A percentile compares a stretch with the other conserved stretches of the same genome.
Conservation (phyloP, 768 basidiomycete species). For the Suillus bovinus region DNA sequence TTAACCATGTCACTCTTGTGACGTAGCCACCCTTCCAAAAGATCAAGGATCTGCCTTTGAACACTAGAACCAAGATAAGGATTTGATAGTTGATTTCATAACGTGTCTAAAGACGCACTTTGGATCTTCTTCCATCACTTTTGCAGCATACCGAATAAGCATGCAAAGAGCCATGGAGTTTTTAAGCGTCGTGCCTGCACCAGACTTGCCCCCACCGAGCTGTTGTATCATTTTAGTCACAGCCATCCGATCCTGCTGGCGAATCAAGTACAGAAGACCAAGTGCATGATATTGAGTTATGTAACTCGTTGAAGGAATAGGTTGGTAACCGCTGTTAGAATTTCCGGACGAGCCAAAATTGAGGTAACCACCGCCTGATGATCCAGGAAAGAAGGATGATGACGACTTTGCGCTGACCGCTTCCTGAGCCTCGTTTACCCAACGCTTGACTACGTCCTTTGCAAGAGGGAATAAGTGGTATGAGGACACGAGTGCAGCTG, state of each 20-base stretch:
- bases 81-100: slow-evolving; percentile 13
- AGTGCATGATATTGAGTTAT: slow-evolving; percentile 97
- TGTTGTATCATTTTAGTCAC: slow-evolving; percentile 99
- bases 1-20: slow-evolving; percentile 99
- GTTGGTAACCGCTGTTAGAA: slow-evolving; percentile 64
- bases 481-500: slow-evolving; percentile 93
- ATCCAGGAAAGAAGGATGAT: slow-evolving; percentile 62
- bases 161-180: slow-evolving; percentile 98
- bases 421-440: slow-evolving; percentile 99
- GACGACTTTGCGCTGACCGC: slow-evolving; percentile 88
- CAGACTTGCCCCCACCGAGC: slow-evolving; percentile 85
- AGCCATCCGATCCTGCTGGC: slow-evolving; percentile 98
- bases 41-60: slow-evolving; percentile 89
- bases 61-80: slow-evolving; percentile 49
- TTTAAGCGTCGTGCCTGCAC: slow-evolving; percentile 81
- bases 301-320: slow-evolving; percentile 85
- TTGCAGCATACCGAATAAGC: slow-evolving; percentile 97
- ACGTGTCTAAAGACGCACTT: slow-evolving; percentile 64
- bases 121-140: slow-evolving; percentile 97
- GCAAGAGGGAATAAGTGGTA: slow-evolving; percentile 95
- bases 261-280: slow-evolving; percentile 89
- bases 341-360: slow-evolving; percentile 63
- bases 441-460: slow-evolving; percentile 95
- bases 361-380: slow-evolving; percentile 58
- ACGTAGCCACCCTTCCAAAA: slow-evolving; percentile 91